Percentiles rank a stretch among this genome's conserved stretches.
Evolutionary conservation across 2,329 filamentous ascomycete species (phyloP).

Genomic region (Clonostachys sp.): DNA sequence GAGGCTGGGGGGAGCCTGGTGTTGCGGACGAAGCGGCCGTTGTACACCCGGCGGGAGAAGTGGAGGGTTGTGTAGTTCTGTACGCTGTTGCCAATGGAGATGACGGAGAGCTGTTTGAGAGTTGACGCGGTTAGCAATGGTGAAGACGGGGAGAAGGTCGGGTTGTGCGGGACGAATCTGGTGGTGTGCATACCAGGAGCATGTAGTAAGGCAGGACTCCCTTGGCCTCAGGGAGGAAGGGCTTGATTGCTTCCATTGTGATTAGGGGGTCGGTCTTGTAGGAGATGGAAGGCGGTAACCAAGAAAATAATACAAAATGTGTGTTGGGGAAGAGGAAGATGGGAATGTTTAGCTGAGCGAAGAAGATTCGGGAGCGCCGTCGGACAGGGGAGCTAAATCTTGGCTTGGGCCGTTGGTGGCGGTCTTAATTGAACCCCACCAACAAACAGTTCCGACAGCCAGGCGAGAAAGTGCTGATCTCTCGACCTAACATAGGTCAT

Average conservation of each 20-base stretch:
- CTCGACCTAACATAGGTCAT: too few relatives aligned
- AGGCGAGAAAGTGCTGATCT: too few relatives aligned
- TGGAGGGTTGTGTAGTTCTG: conserved; percentile 78
- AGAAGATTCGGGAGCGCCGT: too few relatives aligned
- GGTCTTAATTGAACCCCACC: too few relatives aligned
- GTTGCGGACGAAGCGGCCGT: conserved; percentile 55
- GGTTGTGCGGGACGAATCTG: background rate
- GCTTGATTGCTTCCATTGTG: conserved; percentile 38
- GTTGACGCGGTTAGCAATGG: background rate
- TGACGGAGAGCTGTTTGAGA: conserved; percentile 63
- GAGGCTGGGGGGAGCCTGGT: conserved; percentile 32
- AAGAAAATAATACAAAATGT: too few relatives aligned
- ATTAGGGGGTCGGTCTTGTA: background rate
- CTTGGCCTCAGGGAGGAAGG: conserved; percentile 41
- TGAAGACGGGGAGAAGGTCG: background rate
- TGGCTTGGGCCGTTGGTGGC: too few relatives aligned
- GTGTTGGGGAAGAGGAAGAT: too few relatives aligned
- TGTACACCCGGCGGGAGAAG: conserved; percentile 86
- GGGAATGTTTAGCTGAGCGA: too few relatives aligned
- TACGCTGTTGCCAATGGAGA: conserved; percentile 79
- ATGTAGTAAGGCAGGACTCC: conserved; percentile 57
- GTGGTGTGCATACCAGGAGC: conserved; percentile 39
- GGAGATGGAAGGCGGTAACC: background rate
- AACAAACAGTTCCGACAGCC: too few relatives aligned
- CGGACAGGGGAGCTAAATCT: too few relatives aligned